Evolutionary conservation across 768 basidiomycete genomes (phyloP), one percentile per base, ranked within the genome.

Genomic region (Mycena floridula): DNA sequence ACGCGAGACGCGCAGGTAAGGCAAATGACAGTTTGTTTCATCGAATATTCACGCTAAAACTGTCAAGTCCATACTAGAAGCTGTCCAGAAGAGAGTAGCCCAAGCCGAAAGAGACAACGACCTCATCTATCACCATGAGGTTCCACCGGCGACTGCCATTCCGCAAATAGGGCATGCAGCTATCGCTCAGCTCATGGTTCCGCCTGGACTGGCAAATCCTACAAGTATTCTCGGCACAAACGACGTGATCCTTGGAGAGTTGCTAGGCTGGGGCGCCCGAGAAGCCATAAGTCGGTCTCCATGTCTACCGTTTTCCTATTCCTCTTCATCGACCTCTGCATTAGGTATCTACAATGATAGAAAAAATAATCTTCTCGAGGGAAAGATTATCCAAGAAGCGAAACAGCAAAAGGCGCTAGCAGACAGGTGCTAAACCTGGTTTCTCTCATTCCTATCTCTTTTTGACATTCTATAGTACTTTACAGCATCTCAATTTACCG

Each of bases 61-160:
- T 46, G 37, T 48, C 20, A 58, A 97, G 93, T 89, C 87, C 1
- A 68, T 97, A 13, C 65, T 86, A 21, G 82, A 84, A 37, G 81
- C 69, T 7, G 67, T 96, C 21, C 76, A 84, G 51, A 79, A 76
- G 42, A 76, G 80, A 44, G 61, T 87, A 25, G 63, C 69, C 4
- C 77, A 89, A 12, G 89, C 94, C 0, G 79, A 85, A 50, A 79
- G 90, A 25, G 95, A 98, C 61, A 99, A 99, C 59, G 88, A 95
- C 61, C 68, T 96, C 6, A 96, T 99, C 28, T 99, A 97, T 65
- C 91, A 96, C 53, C 76, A 89, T 41, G 84, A 89, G 45, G 72
- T 95, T 1, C 92, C 94, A 1, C 68, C 91, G 0, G 54, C 76
- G 4, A 79, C 85, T 2, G 74, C 82, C 13, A 74, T 96, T 6